These are phyloP conservation scores for Syzygium aqueum DNA, from an alignment of 345 rosid genomes.

Conservation along the genomic window DNA sequence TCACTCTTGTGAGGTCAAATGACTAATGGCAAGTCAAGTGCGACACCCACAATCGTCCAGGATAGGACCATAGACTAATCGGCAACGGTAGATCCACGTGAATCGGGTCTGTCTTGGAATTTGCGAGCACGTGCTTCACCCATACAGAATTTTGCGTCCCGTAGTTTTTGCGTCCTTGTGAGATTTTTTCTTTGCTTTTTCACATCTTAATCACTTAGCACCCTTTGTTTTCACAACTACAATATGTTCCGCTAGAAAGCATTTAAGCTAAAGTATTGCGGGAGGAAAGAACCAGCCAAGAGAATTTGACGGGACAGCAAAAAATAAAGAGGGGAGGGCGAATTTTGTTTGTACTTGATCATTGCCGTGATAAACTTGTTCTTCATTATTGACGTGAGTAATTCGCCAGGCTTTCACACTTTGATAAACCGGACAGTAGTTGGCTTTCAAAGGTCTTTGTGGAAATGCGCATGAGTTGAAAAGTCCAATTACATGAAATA, in stretches of 20 bases:
- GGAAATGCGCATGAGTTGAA: neutral
- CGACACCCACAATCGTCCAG: too few relatives aligned
- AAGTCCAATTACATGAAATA: neutral
- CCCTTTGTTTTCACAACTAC: too few relatives aligned
- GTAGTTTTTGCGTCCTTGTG: too few relatives aligned
- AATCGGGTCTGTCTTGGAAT: too few relatives aligned
- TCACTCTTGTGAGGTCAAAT: too few relatives aligned
- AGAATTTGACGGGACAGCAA: fast-evolving
- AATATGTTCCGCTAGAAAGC: neutral
- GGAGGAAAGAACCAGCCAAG: neutral
- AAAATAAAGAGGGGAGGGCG: neutral
- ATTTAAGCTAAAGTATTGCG: neutral
- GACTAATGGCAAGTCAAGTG: too few relatives aligned
- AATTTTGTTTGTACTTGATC: neutral
- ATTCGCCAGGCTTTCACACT: neutral
- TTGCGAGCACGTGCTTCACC: too few relatives aligned
- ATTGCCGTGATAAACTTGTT: neutral
- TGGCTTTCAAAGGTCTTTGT: neutral
- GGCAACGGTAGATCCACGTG: too few relatives aligned
- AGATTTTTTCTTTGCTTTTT: too few relatives aligned
- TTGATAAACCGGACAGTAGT: neutral
- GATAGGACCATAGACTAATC: too few relatives aligned
- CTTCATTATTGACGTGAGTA: neutral
- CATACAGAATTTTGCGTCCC: too few relatives aligned
- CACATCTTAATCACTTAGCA: too few relatives aligned